Evolutionary conservation across 2,329 filamentous ascomycete genomes (phyloP).

Genomic region (Xylariaceae sp.): DNA sequence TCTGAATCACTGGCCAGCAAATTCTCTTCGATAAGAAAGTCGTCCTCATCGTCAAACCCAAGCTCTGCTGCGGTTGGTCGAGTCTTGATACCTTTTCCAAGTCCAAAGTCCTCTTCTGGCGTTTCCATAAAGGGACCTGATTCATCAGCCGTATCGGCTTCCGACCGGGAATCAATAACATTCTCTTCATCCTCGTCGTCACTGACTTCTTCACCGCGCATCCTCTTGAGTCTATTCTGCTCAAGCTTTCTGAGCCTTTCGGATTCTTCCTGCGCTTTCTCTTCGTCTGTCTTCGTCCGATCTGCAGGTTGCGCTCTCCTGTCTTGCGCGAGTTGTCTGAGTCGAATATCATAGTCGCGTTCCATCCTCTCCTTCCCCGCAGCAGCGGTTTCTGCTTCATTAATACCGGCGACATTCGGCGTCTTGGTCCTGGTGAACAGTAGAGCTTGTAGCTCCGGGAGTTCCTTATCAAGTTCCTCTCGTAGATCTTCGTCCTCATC

Average conservation of each 20-base stretch:
- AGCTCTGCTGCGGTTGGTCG: slow-evolving; percentile 62
- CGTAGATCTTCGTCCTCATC: slow-evolving; percentile 91
- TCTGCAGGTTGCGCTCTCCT: slow-evolving; percentile 83
- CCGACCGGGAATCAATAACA: slow-evolving; percentile 35
- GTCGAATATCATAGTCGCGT: slow-evolving; percentile 82
- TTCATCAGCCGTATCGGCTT: slow-evolving; percentile 27
- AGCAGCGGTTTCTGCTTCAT: slow-evolving; percentile 43
- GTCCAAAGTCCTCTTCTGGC: slow-evolving; percentile 59
- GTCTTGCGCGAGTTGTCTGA: slow-evolving; percentile 83
- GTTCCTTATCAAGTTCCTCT: slow-evolving; percentile 80
- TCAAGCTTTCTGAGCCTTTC: slow-evolving; percentile 79
- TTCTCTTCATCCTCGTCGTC: slow-evolving; percentile 43
- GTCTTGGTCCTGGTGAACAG: slow-evolving; percentile 56
- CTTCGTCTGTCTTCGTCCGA: slow-evolving; percentile 88
- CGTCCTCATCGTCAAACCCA: slow-evolving; percentile 89
- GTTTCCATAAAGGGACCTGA: slow-evolving; percentile 38
- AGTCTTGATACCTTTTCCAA: slow-evolving; percentile 61
- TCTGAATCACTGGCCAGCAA: slow-evolving; percentile 81
- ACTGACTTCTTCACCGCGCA: slow-evolving; percentile 72
- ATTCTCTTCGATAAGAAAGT: slow-evolving; percentile 89
- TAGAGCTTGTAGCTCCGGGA: slow-evolving; percentile 74
- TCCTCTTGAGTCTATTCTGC: slow-evolving; percentile 77
- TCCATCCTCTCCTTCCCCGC: slow-evolving; percentile 72
- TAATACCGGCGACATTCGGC: slow-evolving; percentile 35
- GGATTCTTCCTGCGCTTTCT: slow-evolving; percentile 77